These are phyloP conservation scores for Aspergillus piperis DNA, from an alignment of 2,329 filamentous ascomycete genomes.

Conservation along the genomic window DNA sequence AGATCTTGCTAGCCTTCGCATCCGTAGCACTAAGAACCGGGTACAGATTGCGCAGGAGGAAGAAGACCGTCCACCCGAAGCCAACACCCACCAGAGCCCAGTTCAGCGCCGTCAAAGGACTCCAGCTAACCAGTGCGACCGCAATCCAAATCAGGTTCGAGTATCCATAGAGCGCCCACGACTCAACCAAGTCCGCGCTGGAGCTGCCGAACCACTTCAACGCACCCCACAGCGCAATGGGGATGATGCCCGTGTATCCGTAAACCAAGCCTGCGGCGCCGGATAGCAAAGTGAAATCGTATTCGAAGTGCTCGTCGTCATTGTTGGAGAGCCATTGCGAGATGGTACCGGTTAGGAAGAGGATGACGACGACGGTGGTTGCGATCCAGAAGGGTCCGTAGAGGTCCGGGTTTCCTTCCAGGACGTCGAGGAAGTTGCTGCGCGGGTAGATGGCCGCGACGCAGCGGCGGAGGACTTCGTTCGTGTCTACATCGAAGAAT, in stretches of 20 bases:
- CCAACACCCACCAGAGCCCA: conserved; percentile 90
- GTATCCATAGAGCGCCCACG: conserved; percentile 94
- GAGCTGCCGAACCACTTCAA: conserved; percentile 96
- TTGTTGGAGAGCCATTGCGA: conserved; percentile 79
- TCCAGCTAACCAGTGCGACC: conserved; percentile 90
- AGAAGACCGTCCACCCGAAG: conserved; percentile 78
- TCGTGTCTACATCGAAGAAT: conserved; percentile 98
- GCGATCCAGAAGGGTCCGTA: conserved; percentile 99
- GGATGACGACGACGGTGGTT: conserved; percentile 91
- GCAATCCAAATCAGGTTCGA: conserved; percentile 96
- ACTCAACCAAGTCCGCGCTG: conserved; percentile 89
- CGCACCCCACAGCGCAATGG: conserved; percentile 80
- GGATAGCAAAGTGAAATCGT: conserved; percentile 86
- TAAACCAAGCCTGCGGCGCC: conserved; percentile 92
- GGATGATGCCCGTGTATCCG: conserved; percentile 88
- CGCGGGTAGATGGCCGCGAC: conserved; percentile 86
- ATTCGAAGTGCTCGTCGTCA: conserved; percentile 72
- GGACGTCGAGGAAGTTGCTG: conserved; percentile 92
- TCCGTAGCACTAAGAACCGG: conserved; percentile 92
- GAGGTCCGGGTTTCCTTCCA: conserved; percentile 94
- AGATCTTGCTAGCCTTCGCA: conserved; percentile 82
- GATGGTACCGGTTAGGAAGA: conserved; percentile 94
- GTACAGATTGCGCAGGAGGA: conserved; percentile 82
- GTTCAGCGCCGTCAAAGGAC: conserved; percentile 80
- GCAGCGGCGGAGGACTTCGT: conserved; percentile 82